Percentiles rank a stretch among this genome's conserved stretches.
phyloP scores from a whole-genome alignment of 306 rosid species.

The Trifolium dubium region DNA sequence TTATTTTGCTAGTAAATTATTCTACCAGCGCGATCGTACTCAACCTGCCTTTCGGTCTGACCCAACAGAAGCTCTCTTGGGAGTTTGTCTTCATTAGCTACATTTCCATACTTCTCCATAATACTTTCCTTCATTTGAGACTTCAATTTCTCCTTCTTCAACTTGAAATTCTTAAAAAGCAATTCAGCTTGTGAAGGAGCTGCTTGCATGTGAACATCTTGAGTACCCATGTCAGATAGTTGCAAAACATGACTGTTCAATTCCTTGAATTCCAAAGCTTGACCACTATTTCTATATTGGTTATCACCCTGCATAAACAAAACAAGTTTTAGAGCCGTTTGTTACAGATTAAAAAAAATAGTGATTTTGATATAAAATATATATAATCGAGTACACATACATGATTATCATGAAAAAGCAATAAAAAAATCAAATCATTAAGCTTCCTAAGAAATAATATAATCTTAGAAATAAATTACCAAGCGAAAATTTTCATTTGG shows the following conservation, averaged over 20 bases:
- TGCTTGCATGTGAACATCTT: conserved; percentile 71
- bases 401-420: background rate
- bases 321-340: too few species aligned
- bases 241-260: conserved; percentile 42
- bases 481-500: conserved; percentile 67
- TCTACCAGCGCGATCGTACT: conserved; percentile 57
- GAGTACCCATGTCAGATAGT: conserved; percentile 46
- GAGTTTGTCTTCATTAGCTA: conserved; percentile 35
- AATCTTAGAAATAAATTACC: conserved; percentile 39
- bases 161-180: conserved; percentile 56
- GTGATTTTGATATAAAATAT: too few species aligned
- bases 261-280: conserved; percentile 44
- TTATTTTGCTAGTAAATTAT: background rate
- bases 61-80: conserved; percentile 68
- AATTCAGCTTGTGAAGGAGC: conserved; percentile 64
- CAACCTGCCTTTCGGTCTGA: conserved; percentile 66
- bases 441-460: background rate
- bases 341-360: too few species aligned
- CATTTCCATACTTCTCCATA: conserved; percentile 44
- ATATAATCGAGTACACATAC: background rate
- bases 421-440: background rate
- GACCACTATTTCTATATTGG: conserved; percentile 51
- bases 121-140: conserved; percentile 56
- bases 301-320: conserved; percentile 49
- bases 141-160: conserved; percentile 60